Base-by-base conservation (phyloP, 176 grass and related monocot genomes). In the Musa schizocarpa region DNA sequence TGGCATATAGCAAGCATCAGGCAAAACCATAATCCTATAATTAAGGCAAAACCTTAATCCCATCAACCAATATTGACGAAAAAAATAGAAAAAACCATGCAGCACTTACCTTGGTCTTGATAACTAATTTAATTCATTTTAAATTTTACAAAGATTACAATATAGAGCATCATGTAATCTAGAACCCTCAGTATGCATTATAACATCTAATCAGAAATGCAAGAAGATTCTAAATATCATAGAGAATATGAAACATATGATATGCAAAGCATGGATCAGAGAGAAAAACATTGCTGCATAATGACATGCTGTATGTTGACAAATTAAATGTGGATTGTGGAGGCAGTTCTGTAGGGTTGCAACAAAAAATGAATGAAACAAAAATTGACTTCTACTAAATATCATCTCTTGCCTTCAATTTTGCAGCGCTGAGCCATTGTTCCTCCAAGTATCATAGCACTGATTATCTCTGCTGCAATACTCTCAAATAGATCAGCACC, bases 391-490 rank as follows among this genome's bases (percentile, higher is more conserved):
- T 68, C 77, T 13, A 14, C 13, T 27, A 25, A 48, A 58, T 14
- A 63, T 23, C n/a, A 63, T 2, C 52, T 20, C 84, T 87, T 91
- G 73, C 95, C 95, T 58, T 99, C 95, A 80, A 99, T 94, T 94
- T 99, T 99, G 86, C 95, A 99, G 77, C 89, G 86, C 11, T 99
- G 75, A 68, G 91, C 95, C 95, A 99, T 99, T 48, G 95, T 92
- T 80, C 88, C 95, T 58, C 95, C 95, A 52, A 99, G 95, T 87
- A 99, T 99, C 95, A 99, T 99, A 65, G 95, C 95, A 82, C 95
- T 99, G 64, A 99, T 99, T 87, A 99, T 99, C 88, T 99, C 95
- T 73, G 95, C 95, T 82, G 95, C 90, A 82, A 99, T 94, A 69
- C 95, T 99, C 86, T 99, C 95, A 77, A 99, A 98, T 71, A 99